Evolutionary conservation across 2,329 filamentous ascomycete genomes (phyloP).

Genomic region (Scytalidium lignicola): DNA sequence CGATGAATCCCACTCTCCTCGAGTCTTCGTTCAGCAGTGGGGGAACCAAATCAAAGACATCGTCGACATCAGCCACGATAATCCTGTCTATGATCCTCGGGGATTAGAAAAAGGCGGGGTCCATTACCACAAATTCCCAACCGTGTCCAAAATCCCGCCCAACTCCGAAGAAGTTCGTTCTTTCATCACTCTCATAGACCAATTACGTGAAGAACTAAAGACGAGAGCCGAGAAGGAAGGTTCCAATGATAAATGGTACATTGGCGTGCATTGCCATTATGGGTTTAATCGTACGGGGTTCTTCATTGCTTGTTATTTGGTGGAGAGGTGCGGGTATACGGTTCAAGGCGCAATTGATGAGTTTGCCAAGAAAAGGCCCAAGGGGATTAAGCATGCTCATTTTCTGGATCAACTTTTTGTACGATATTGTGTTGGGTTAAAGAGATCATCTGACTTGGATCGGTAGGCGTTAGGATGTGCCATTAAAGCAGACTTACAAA

Average conservation of each 20-base stretch:
- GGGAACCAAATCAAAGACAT: conserved; percentile 65
- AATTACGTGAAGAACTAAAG: conserved; percentile 51
- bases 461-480: not conserved
- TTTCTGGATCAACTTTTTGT: conserved; percentile 82
- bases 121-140: conserved; percentile 81
- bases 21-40: conserved; percentile 65
- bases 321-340: conserved; percentile 68
- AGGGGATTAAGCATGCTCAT: conserved; percentile 84
- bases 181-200: conserved; percentile 54
- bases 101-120: conserved; percentile 62
- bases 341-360: conserved; percentile 74
- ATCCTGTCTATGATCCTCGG: conserved; percentile 79
- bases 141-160: conserved; percentile 86
- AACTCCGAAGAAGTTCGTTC: conserved; percentile 45
- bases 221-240: conserved; percentile 35
- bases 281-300: conserved; percentile 94
- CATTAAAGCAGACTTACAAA: not conserved
- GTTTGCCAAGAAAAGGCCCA: conserved; percentile 68
- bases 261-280: conserved; percentile 93
- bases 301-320: conserved; percentile 84
- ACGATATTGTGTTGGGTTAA: conserved; percentile 53
- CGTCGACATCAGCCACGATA: conserved; percentile 87
- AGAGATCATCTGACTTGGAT: conserved; percentile 9
- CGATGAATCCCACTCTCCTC: conserved; percentile 75
- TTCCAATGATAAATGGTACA: conserved; percentile 40